Base-by-base conservation (phyloP, 805 yeast species). In the Pichia occidentalis region DNA sequence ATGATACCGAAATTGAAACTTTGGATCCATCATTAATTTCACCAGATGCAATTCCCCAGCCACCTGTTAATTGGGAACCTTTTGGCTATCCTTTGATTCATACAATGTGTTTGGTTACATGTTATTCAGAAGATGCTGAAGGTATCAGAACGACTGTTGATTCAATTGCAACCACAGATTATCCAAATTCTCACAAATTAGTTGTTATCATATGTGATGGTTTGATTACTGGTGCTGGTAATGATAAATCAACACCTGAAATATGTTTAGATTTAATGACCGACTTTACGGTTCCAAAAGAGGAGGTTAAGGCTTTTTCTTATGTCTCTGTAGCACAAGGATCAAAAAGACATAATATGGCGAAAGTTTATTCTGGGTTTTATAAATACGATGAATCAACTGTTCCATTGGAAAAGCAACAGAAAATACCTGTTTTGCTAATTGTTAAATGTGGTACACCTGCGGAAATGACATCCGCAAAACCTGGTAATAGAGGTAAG, bases 281-380 rank as follows among this genome's bases (percentile, higher is more conserved):
- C 9, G 86, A 82, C 52, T 74, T 87, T 50, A 70, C 75, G 7
- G 67, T 71, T 24, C 83, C 85, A 1, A 71, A 69, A 8, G 94
- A 85, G 14, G 78, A 85, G 12, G 96, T 86, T 5, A 62, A 74
- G 54, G 74, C 97, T 0, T 70, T 77, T 53, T 87, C 97, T 0
- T 90, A 92, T 57, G 95, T 92, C 25, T 95, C 97, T 7, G 97
- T 92, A 28, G 95, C 95, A 3, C 83, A 83, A 50, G 98, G 98
- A 50, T 52, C 84, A 4, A 92, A 86, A 64, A 80, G 98, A 57
- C 98, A 92, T 56, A 92, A 92, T 58, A 87, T 88, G 95, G 97
- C 98, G 21, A 90, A 88, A 61, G 87, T 90, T 3, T 90, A 86
- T 54, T 80, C 95, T 10, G 98, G 98, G 0, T 92, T 85, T 57